Evolutionary conservation across 2,329 filamentous ascomycete species (phyloP).

Genomic region (Leptographium lundbergii): DNA sequence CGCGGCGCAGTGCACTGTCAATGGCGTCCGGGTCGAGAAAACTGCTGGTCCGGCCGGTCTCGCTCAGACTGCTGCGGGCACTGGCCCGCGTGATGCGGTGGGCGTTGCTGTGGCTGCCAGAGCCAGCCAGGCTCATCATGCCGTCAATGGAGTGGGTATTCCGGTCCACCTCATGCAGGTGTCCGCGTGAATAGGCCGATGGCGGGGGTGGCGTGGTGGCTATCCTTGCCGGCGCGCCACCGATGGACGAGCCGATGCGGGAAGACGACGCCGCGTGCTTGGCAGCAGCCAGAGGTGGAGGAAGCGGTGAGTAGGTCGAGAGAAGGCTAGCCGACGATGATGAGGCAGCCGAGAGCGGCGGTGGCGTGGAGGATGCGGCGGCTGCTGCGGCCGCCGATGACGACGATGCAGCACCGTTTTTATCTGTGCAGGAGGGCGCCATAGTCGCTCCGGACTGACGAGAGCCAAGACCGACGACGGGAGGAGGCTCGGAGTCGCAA

Average conservation of each 20-base stretch:
- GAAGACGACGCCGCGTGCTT: not conserved
- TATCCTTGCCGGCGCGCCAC: conserved; percentile 1
- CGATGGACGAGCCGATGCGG: not conserved
- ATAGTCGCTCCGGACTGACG: not conserved
- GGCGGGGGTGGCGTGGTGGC: conserved; percentile 8
- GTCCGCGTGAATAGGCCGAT: not conserved
- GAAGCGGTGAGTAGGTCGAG: not conserved
- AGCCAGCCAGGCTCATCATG: not conserved
- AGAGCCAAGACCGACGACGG: not conserved
- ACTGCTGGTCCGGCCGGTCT: not conserved
- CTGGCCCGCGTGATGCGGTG: not conserved
- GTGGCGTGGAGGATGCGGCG: not conserved
- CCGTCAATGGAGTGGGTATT: conserved; percentile 1
- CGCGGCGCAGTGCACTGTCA: conserved; percentile 37
- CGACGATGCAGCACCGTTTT: not conserved
- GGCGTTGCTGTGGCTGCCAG: not conserved
- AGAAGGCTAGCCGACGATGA: not conserved
- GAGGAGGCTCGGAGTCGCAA: not conserved
- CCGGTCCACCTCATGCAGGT: conserved; percentile 4
- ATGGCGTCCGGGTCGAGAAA: conserved; percentile 36
- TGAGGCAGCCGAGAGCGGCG: not conserved
- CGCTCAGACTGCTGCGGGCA: not conserved
- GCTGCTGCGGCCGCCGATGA: not conserved
- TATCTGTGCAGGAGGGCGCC: not conserved
- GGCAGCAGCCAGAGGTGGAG: not conserved